Base-by-base conservation (phyloP, 768 basidiomycete genomes). In the Hericium coralloides region DNA sequence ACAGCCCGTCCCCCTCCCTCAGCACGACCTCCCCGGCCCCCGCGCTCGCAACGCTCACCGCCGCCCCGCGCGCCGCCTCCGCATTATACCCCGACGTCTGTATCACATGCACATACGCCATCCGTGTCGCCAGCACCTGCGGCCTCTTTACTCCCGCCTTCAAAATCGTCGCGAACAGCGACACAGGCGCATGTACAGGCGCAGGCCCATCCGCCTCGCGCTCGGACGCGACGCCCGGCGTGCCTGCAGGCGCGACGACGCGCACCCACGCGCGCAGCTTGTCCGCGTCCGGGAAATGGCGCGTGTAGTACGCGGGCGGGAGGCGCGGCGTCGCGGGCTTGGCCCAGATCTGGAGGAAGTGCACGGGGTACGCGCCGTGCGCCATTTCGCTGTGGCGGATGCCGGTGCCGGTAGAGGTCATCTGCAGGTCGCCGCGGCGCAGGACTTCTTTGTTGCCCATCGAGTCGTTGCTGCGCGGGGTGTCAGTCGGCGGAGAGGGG, bases 401-500 rank as follows among this genome's bases (percentile, higher is more conserved):
- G 5, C 95, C 95, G 0, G 87, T 94, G 14, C 94, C 95, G 0
- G 94, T 85, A 1, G 88, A 91, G 2, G 94, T 93, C 75, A 95
- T 82, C 70, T 98, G 94, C 36, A 98, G 65, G 64, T 92, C 89
- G 1, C 95, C 95, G 15, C 93, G 83, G 67, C 85, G 84, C 65
- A 98, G 82, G 55, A 94, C 77, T 68, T 98, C 95, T 55, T 79
- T 79, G 72, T 95, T 95, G 47, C 87, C 87, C 87, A 97, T 89
- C 2, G 87, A 90, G 71, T 97, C 95, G 70, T 86, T 80, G 73
- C 93, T 91, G 58, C 15, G 22, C 25, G 7, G 47, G 6, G 9
- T 12, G 56, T 22, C 50, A 38, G 4, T 0, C 20, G 18, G 5
- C 9, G 26, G 26, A 25, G 14, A 38, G 4, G 49, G 22, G 12